Evolutionary conservation across 2,329 filamentous ascomycete genomes (phyloP).

Genomic region (Raffaelea deltoideospora): DNA sequence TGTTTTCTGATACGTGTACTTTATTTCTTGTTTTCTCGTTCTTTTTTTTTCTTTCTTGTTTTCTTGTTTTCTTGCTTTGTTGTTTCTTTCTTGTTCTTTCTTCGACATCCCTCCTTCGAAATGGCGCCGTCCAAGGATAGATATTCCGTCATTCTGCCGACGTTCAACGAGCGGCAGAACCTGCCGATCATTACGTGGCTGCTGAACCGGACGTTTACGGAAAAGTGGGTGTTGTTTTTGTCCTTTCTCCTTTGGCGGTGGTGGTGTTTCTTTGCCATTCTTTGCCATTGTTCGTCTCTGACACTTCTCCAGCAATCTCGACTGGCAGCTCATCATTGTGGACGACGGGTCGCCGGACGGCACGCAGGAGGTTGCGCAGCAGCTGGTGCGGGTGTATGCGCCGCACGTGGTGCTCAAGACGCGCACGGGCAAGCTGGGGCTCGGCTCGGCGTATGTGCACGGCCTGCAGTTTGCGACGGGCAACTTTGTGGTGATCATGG

Average conservation of each 20-base stretch:
- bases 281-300: not conserved
- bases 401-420: conserved; percentile 71
- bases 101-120: not conserved
- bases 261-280: not conserved
- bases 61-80: not conserved
- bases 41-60: not conserved
- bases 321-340: conserved; percentile 96
- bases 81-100: not conserved
- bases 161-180: conserved; percentile 96
- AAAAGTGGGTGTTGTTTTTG: conserved; percentile 55
- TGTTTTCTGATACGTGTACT: no score
- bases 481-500: conserved; percentile 99
- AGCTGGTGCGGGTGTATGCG: conserved; percentile 76
- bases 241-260: no score
- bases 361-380: conserved; percentile 77
- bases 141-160: conserved; percentile 95
- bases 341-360: conserved; percentile 96
- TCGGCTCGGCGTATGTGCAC: conserved; percentile 92
- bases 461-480: conserved; percentile 80
- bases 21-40: no score
- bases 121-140: conserved; percentile 51
- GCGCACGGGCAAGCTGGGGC: conserved; percentile 87
- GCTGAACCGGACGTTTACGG: conserved; percentile 79
- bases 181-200: conserved; percentile 92
- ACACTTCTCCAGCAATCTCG: conserved; percentile 52